Evolutionary conservation across 176 grass and related monocot genomes (phyloP).

Genomic region (Aegilops speltoides): DNA sequence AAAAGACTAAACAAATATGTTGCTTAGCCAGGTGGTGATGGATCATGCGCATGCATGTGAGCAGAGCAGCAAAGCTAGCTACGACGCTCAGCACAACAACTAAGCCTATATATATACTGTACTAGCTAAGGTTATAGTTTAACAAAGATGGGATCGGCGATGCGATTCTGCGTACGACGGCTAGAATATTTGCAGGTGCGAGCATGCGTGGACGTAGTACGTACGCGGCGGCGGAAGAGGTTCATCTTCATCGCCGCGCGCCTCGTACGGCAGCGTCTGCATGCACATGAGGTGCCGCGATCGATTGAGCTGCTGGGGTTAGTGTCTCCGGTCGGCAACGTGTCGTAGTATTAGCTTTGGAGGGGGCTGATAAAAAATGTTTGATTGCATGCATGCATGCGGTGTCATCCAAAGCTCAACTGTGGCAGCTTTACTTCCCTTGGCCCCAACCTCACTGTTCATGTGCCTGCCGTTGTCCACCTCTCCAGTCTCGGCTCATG

Average conservation of each 20-base stretch:
- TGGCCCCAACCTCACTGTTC: too few relatives aligned
- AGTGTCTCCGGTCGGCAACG: not conserved
- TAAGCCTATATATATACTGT: too few relatives aligned
- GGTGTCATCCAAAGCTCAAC: not conserved
- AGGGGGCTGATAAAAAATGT: not conserved
- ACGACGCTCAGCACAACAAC: not conserved
- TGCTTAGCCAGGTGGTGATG: slow-evolving; percentile 1
- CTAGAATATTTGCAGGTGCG: not conserved
- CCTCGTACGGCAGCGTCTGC: slow-evolving; percentile 13
- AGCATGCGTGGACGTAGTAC: not conserved
- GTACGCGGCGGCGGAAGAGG: not conserved
- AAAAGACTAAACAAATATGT: not conserved
- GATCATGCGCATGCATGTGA: slow-evolving; percentile 31
- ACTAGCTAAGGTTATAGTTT: too few relatives aligned
- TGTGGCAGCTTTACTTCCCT: too few relatives aligned
- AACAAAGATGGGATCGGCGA: not conserved
- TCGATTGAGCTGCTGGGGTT: not conserved
- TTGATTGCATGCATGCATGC: not conserved
- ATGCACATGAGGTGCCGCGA: not conserved
- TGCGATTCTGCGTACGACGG: not conserved
- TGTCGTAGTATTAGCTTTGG: not conserved
- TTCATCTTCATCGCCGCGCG: not conserved
- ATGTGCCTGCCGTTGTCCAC: too few relatives aligned
- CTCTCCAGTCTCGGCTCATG: too few relatives aligned
- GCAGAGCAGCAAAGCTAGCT: not conserved